A percentile compares a stretch with the other conserved stretches of the same genome.
phyloP scores from a whole-genome alignment of 73 alveolate species.

The Breviolum minutum region DNA sequence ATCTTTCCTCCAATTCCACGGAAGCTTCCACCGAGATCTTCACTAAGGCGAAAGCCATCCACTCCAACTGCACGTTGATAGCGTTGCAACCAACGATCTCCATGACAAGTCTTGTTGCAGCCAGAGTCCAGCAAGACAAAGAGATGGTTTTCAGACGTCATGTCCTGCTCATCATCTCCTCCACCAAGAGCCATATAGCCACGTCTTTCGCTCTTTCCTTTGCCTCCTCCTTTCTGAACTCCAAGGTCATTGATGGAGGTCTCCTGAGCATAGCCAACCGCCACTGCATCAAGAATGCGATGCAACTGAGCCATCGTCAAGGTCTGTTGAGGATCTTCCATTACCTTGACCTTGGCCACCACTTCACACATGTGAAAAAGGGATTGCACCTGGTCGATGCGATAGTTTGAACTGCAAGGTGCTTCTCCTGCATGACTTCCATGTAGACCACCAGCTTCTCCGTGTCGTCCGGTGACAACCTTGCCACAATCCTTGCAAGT shows the following conservation, averaged over 20 bases:
- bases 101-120: constrained; percentile 28
- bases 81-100: background rate
- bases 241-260: background rate
- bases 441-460: background rate
- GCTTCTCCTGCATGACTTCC: background rate
- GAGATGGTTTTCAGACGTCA: background rate
- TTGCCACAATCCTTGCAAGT: background rate
- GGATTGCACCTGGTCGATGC: background rate
- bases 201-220: background rate
- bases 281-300: background rate
- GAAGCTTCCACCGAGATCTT: no score
- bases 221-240: background rate
- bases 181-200: background rate
- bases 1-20: no score
- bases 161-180: background rate
- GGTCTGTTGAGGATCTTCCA: background rate
- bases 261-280: background rate
- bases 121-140: constrained; percentile 11
- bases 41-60: background rate
- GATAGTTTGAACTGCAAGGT: background rate
- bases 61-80: background rate
- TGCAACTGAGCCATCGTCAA: background rate
- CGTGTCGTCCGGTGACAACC: background rate
- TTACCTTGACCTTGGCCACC: background rate
- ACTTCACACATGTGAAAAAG: background rate